phyloP scores from a whole-genome alignment of 306 rosid genomes.

The Cyclanthera cordifolia region DNA sequence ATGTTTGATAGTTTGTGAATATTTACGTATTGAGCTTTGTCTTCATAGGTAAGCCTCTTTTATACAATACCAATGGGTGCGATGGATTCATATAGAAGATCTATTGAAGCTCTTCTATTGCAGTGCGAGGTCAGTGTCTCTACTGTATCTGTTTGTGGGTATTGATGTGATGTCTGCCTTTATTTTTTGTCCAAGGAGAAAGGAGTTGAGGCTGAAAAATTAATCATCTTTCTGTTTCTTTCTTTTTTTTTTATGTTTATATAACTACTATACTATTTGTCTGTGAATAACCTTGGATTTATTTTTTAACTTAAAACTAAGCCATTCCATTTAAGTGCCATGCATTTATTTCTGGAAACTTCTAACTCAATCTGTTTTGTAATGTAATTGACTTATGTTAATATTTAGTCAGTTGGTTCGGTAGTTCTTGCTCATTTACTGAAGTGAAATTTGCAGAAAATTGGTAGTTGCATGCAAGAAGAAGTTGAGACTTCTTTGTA shows the following conservation, averaged over 20 bases:
- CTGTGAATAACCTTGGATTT: not conserved
- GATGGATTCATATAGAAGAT: slow-evolving; percentile 70
- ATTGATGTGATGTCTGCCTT: not conserved
- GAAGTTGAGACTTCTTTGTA: slow-evolving; percentile 71
- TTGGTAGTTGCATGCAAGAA: slow-evolving; percentile 62
- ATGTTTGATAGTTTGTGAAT: not conserved
- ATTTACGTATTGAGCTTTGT: slow-evolving; percentile 12
- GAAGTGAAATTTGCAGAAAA: slow-evolving; percentile 46
- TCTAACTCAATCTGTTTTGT: not conserved
- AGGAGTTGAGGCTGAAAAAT: not conserved
- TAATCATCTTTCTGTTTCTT: not conserved
- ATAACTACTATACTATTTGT: not conserved
- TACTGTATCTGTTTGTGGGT: not conserved
- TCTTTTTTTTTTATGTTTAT: not conserved
- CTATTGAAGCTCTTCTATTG: slow-evolving; percentile 64
- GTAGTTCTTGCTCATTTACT: slow-evolving; percentile 11
- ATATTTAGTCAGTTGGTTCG: not conserved
- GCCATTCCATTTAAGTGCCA: not conserved
- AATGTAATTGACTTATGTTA: not conserved
- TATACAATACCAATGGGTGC: slow-evolving; percentile 67
- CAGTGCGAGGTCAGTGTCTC: slow-evolving; percentile 46
- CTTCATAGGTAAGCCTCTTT: slow-evolving; percentile 75
- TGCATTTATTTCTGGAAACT: not conserved
- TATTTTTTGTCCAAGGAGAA: not conserved
- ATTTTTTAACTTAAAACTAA: not conserved